These are phyloP conservation scores for Cystobasidiaceae sp. DNA, from an alignment of 1,284 basidiomycete genomes.

Conservation along the genomic window DNA sequence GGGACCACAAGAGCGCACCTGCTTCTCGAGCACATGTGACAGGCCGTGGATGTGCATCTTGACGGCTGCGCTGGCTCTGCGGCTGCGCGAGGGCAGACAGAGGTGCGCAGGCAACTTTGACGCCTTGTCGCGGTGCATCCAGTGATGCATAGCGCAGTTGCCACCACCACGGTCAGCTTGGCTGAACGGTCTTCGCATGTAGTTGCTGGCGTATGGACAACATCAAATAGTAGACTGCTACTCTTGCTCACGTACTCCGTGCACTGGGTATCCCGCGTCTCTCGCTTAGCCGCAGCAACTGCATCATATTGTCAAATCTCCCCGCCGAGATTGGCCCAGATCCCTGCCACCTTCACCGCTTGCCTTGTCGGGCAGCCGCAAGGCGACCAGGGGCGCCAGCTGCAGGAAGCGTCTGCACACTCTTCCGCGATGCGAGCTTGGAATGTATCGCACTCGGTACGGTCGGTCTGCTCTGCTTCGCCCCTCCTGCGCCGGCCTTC, in stretches of 20 bases:
- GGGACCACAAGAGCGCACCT: not conserved
- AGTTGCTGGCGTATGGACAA: not conserved
- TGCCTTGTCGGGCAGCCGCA: not conserved
- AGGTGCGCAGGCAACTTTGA: no score
- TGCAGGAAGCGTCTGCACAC: not conserved
- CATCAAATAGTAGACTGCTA: not conserved
- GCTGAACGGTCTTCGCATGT: no score
- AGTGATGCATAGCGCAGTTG: no score
- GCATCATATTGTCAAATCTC: no score
- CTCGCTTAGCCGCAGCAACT: no score
- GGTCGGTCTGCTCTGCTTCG: not conserved
- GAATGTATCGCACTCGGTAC: no score
- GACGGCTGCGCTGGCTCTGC: not conserved
- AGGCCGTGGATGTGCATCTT: slow-evolving; percentile 4
- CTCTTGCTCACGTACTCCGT: no score
- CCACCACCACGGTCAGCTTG: no score
- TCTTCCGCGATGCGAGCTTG: no score
- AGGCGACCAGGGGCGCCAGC: slow-evolving; percentile 1
- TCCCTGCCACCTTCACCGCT: not conserved
- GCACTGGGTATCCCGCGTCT: no score
- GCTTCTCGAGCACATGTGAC: not conserved
- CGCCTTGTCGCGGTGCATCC: no score
- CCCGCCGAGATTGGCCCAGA: no score
- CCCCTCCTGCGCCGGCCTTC: not conserved
- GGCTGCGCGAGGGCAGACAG: not conserved